Conservation (phyloP, 2,329 filamentous ascomycete genomes). For the Xylariaceae sp. region DNA sequence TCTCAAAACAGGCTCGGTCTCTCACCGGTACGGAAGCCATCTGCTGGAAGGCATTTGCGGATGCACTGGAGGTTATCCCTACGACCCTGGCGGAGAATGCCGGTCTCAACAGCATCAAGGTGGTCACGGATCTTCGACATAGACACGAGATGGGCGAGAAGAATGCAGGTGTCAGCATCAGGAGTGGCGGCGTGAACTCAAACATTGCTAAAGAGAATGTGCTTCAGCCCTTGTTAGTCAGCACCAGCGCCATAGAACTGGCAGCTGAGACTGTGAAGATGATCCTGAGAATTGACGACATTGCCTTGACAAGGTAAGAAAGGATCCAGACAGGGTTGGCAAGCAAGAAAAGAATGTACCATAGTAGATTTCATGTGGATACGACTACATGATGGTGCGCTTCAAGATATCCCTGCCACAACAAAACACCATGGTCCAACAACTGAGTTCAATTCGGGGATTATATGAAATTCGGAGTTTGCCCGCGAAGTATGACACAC, state of each 20-base stretch:
- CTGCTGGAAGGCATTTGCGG: slow-evolving; percentile 98
- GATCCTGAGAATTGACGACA: slow-evolving; percentile 67
- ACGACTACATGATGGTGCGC: slow-evolving; percentile 7
- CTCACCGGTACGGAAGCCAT: slow-evolving; percentile 91
- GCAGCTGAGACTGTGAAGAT: slow-evolving; percentile 99
- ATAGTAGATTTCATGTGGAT: slow-evolving; percentile 12
- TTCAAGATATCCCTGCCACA: slow-evolving; percentile 11
- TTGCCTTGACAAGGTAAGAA: slow-evolving; percentile 56
- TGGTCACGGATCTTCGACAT: slow-evolving; percentile 92
- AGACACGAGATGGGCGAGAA: slow-evolving; percentile 92
- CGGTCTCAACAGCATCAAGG: slow-evolving; percentile 96
- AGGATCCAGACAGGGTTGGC: slow-evolving; percentile 7
- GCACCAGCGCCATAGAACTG: slow-evolving; percentile 94
- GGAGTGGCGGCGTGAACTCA: slow-evolving; percentile 92
- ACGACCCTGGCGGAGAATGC: slow-evolving; percentile 97
- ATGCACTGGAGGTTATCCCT: slow-evolving; percentile 94
- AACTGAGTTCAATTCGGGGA: background rate
- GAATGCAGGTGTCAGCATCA: slow-evolving; percentile 97
- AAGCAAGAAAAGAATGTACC: slow-evolving; percentile 16
- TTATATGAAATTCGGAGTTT: background rate
- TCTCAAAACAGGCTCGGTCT: slow-evolving; percentile 76
- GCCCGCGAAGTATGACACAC: too few relatives aligned
- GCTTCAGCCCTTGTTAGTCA: slow-evolving; percentile 90
- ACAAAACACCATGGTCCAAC: background rate
- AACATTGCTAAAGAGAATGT: slow-evolving; percentile 98